phyloP scores from a whole-genome alignment of 306 rosid genomes.

The Castanea sativa region DNA sequence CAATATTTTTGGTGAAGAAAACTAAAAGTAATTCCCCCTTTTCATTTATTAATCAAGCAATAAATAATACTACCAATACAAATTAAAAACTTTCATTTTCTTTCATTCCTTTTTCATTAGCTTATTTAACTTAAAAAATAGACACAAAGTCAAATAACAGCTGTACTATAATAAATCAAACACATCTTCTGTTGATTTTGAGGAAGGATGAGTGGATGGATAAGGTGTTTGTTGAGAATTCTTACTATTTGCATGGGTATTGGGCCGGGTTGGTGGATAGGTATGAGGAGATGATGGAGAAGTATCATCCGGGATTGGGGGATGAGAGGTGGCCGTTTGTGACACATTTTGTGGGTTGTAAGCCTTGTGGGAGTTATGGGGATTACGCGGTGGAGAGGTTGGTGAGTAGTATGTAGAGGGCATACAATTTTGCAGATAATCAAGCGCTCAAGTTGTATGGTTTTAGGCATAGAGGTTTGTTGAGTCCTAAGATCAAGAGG shows the following conservation, averaged over 20 bases:
- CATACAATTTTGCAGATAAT: constrained; percentile 93
- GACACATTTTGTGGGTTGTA: constrained; percentile 96
- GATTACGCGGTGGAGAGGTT: constrained; percentile 95
- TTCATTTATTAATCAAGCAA: no score
- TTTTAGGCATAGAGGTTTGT: constrained; percentile 80
- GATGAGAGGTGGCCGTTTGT: constrained; percentile 99
- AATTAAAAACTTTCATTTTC: no score
- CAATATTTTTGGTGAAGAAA: no score
- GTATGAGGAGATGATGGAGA: constrained; percentile 95
- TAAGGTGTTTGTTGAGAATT: constrained; percentile 88
- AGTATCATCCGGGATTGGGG: constrained; percentile 92
- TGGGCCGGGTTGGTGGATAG: constrained; percentile 99
- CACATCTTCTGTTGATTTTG: constrained; percentile 41
- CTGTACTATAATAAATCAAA: no score
- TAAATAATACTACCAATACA: no score
- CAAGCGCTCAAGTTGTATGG: constrained; percentile 92
- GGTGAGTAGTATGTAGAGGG: constrained; percentile 95
- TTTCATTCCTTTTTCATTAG: no score
- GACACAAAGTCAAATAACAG: no score
- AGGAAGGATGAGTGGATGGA: constrained; percentile 90
- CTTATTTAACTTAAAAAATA: no score
- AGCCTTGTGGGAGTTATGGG: constrained; percentile 99
- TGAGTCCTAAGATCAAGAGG: constrained; percentile 94
- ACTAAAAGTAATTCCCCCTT: no score
- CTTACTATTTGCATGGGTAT: constrained; percentile 90